These are phyloP conservation scores for Carex scoparia DNA, from an alignment of 176 grass and related monocot species.

Conservation along the genomic window DNA sequence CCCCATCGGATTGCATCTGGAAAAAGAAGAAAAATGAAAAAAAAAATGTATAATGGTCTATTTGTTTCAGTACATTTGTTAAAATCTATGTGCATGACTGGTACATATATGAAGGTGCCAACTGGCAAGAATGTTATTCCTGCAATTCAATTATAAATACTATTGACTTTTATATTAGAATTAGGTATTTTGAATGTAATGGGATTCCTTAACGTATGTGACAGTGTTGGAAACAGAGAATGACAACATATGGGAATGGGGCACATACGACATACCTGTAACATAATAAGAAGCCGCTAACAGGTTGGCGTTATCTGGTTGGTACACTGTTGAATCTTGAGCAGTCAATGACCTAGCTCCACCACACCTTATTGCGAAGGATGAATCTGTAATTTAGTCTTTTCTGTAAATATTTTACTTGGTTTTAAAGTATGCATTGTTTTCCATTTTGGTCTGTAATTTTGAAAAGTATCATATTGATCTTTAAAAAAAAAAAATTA, in stretches of 20 bases:
- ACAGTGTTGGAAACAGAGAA: neutral
- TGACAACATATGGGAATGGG: neutral
- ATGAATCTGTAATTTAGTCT: slow-evolving; percentile 40
- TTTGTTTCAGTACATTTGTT: neutral
- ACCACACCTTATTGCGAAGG: slow-evolving; percentile 70
- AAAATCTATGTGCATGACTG: neutral
- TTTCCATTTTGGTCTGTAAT: neutral
- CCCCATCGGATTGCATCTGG: slow-evolving; percentile 42
- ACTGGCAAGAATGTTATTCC: neutral
- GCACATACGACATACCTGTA: neutral
- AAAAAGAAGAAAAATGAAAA: neutral
- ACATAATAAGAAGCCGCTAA: slow-evolving; percentile 53
- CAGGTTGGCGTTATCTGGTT: slow-evolving; percentile 37
- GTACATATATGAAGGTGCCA: neutral
- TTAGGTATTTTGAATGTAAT: slow-evolving; percentile 17
- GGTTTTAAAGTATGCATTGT: neutral
- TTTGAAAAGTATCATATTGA: neutral
- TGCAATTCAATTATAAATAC: neutral
- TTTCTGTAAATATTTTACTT: neutral
- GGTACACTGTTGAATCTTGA: slow-evolving; percentile 46
- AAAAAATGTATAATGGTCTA: neutral
- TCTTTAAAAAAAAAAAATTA: neutral
- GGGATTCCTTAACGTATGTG: neutral
- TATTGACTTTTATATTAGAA: neutral
- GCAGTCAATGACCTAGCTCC: slow-evolving; percentile 36